Evolutionary conservation across 148 eudicot species (phyloP).

Genomic region (Nyssa sinensis): DNA sequence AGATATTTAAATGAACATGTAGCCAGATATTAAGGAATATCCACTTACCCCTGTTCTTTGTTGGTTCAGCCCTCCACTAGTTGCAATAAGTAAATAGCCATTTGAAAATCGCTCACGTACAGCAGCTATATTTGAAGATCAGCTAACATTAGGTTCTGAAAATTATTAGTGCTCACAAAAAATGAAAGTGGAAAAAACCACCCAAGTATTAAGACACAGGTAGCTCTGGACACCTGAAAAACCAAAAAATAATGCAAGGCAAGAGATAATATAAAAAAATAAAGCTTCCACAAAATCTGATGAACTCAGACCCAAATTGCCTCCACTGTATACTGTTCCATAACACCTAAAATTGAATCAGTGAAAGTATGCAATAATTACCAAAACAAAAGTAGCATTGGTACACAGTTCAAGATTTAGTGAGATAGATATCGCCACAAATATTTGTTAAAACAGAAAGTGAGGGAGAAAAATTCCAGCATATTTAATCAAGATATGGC

Average conservation of each 20-base stretch:
- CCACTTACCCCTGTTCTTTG: conserved; percentile 92
- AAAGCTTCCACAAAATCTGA: neutral
- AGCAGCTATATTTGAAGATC: conserved; percentile 53
- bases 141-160: conserved; percentile 11
- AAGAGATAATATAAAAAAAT: neutral
- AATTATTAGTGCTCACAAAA: neutral
- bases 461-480: neutral
- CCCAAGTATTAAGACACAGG: neutral
- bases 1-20: conserved; percentile 7
- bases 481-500: neutral
- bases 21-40: conserved; percentile 14
- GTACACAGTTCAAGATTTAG: neutral
- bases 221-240: conserved; percentile 1
- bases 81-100: conserved; percentile 92
- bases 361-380: neutral
- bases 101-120: conserved; percentile 60
- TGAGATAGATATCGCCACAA: neutral
- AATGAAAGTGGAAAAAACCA: neutral
- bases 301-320: neutral
- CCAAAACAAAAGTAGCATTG: neutral
- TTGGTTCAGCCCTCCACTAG: conserved; percentile 97
- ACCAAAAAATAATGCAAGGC: neutral
- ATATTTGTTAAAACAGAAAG: neutral
- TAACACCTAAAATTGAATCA: neutral
- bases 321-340: neutral